Base-by-base conservation (phyloP, 2,329 filamentous ascomycete genomes). In the Mollisiaceae sp. region DNA sequence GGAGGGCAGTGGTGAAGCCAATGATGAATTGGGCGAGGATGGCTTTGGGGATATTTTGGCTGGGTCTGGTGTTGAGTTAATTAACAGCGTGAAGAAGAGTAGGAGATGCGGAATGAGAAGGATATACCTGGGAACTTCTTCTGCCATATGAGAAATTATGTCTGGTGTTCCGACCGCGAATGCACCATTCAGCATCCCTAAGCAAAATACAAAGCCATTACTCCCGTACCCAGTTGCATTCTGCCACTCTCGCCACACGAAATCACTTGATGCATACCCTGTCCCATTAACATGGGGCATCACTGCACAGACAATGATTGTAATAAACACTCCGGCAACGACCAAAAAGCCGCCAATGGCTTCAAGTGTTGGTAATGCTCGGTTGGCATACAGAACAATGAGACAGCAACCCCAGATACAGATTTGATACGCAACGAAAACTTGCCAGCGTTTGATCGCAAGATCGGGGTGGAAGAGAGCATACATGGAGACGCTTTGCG, bases 91-190 rank as follows among this genome's bases (percentile, higher is more conserved):
- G 32, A 32, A 4, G 8, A 32, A 20, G 39, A 32, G 11, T 27
- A 27, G n/a, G 20, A 32, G 11, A 45, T 41, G 14, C 4, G 43
- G 43, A 20, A 45, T 11, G n/a, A 45, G 9, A n/a, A 20, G 43
- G 35, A 61, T 24, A 20, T 72, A 71, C 58, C 68, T 67, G 0
- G 79, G 86, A 50, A 89, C 87, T 74, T 90, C 87, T 73, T 90
- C 87, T 0, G 86, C 84, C 45, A 90, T 74, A 71, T 90, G 88
- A 1, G 84, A 85, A 1, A 86, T 84, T 56, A 85, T 84, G 72
- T 91, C 89, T 0, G 87, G 85, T 0, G 86, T 85, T 6, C 88
- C 89, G 22, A 91, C 85, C 54, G 85, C 85, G 74, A 86, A 91
- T 4, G 89, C 88, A 12, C 87, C 89, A 70, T 91, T 91, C n/a